Conservation (phyloP, 805 yeast species). For the Candida manassasensis region DNA sequence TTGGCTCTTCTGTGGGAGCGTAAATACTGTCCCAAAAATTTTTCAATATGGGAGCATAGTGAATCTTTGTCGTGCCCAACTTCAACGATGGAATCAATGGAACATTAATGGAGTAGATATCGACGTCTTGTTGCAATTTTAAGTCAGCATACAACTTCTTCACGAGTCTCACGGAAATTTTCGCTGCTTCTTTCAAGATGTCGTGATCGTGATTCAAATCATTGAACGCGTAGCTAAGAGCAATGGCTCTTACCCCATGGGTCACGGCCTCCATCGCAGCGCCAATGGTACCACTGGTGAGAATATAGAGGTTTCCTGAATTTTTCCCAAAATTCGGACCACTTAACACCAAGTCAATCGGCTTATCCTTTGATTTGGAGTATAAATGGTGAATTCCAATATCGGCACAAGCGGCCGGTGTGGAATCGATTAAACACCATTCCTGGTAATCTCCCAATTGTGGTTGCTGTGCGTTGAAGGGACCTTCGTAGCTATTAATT, state of each 20-base stretch:
- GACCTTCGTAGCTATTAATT: slow-evolving; percentile 57
- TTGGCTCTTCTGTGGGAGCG: slow-evolving; percentile 17
- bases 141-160: slow-evolving; percentile 56
- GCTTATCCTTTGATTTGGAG: slow-evolving; percentile 39
- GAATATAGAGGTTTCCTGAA: slow-evolving; percentile 79
- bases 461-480: slow-evolving; percentile 50
- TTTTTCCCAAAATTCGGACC: slow-evolving; percentile 97
- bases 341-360: slow-evolving; percentile 80
- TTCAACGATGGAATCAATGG: slow-evolving; percentile 61
- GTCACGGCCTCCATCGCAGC: slow-evolving; percentile 94
- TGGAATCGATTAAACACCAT: slow-evolving; percentile 86
- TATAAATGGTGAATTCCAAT: slow-evolving; percentile 76
- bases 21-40: slow-evolving; percentile 78
- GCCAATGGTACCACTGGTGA: slow-evolving; percentile 93
- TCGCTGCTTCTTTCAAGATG: slow-evolving; percentile 60
- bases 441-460: slow-evolving; percentile 50
- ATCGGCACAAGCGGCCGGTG: slow-evolving; percentile 95
- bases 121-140: slow-evolving; percentile 44
- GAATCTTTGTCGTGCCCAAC: slow-evolving; percentile 53
- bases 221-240: slow-evolving; percentile 81
- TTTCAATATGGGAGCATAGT: slow-evolving; percentile 73
- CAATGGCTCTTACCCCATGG: slow-evolving; percentile 65
- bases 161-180: slow-evolving; percentile 60
- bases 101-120: slow-evolving; percentile 77
- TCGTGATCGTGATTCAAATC: slow-evolving; percentile 44